Evolutionary conservation across 2,329 filamentous ascomycete species (phyloP).

Genomic region (Ceratocystis cubensis): DNA sequence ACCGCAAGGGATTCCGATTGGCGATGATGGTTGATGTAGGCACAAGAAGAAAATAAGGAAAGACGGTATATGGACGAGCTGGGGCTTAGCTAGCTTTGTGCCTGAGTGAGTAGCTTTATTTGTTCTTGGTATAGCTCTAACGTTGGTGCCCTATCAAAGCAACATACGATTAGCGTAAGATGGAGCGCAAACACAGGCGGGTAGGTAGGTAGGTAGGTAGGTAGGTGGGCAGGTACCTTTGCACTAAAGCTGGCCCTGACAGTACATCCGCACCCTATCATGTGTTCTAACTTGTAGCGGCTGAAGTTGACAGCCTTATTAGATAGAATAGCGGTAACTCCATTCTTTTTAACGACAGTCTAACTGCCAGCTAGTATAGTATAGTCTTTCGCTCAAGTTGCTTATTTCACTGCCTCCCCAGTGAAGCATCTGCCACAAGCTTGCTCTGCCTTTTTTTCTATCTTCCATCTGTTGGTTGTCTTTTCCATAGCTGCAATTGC

Average conservation of each 20-base stretch:
- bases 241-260: background rate
- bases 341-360: too few species aligned
- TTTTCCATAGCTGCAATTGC: background rate
- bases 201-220: background rate
- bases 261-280: too few species aligned
- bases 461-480: background rate
- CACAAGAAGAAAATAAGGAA: too few species aligned
- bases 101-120: background rate
- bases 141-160: background rate
- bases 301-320: too few species aligned
- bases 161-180: background rate
- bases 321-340: too few species aligned
- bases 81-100: too few species aligned
- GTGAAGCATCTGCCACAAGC: background rate
- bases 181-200: background rate
- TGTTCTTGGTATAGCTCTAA: background rate
- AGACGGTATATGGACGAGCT: too few species aligned
- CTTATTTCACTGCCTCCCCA: background rate
- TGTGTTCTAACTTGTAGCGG: too few species aligned
- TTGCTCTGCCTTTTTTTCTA: background rate
- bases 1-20: too few species aligned
- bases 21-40: too few species aligned
- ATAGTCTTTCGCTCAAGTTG: background rate
- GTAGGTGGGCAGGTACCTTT: background rate
- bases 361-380: background rate